Percentiles rank a stretch among this genome's conserved stretches.
Evolutionary conservation across 257 asterid species (phyloP).

Genomic region (Catharanthus roseus): DNA sequence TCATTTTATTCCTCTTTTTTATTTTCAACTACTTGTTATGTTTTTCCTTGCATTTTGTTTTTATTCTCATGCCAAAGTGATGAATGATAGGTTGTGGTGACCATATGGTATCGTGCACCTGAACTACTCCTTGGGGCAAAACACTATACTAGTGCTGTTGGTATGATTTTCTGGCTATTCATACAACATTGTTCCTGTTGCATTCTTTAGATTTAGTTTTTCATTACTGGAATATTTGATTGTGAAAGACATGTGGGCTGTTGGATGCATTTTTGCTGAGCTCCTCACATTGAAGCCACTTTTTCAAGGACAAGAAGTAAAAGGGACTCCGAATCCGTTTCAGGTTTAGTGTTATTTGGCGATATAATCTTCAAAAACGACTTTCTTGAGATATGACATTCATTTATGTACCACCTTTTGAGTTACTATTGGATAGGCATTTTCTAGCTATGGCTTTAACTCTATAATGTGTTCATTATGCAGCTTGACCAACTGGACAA

Average conservation of each 20-base stretch:
- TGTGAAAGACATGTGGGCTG: slow-evolving; percentile 97
- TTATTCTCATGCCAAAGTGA: neutral
- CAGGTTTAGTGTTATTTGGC: slow-evolving; percentile 48
- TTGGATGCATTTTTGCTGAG: slow-evolving; percentile 99
- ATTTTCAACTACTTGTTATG: too few relatives aligned
- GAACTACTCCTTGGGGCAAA: slow-evolving; percentile 96
- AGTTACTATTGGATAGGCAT: neutral
- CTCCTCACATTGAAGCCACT: slow-evolving; percentile 94
- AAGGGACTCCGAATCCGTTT: slow-evolving; percentile 90
- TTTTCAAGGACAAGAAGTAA: slow-evolving; percentile 99
- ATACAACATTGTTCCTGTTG: slow-evolving; percentile 14
- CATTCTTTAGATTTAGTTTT: slow-evolving; percentile 4
- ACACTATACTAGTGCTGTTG: slow-evolving; percentile 98
- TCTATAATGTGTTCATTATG: slow-evolving; percentile 30
- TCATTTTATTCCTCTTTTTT: too few relatives aligned
- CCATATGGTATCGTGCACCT: slow-evolving; percentile 99
- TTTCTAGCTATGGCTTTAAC: slow-evolving; percentile 14
- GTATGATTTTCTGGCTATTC: slow-evolving; percentile 36
- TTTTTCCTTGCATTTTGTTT: slow-evolving; percentile 4
- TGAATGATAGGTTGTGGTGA: slow-evolving; percentile 82
- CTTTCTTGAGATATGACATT: slow-evolving; percentile 1
- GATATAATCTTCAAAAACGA: slow-evolving; percentile 5
- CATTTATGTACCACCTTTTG: neutral
- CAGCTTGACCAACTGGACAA: slow-evolving; percentile 99
- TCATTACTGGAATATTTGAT: neutral